phyloP scores from a whole-genome alignment of 2,329 filamentous ascomycete species.

The Colletotrichum navitas region DNA sequence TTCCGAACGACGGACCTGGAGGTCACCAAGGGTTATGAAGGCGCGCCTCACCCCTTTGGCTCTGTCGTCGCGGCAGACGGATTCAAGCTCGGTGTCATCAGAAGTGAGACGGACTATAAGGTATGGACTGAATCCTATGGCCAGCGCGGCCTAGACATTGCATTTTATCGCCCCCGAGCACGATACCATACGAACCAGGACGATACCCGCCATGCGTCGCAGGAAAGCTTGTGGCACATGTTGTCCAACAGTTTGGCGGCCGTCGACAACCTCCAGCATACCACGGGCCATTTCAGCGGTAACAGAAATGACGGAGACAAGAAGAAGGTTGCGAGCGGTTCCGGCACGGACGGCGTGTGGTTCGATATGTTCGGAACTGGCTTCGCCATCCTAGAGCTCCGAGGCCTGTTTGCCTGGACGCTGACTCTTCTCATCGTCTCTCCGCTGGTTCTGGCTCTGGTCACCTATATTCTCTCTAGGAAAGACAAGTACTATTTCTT shows the following conservation, averaged over 20 bases:
- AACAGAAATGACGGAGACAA: slow-evolving; percentile 65
- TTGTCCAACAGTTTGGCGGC: slow-evolving; percentile 85
- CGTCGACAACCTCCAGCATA: slow-evolving; percentile 76
- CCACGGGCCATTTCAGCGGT: slow-evolving; percentile 72
- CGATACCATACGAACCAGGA: slow-evolving; percentile 94
- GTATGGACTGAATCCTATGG: slow-evolving; percentile 84
- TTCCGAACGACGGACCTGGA: slow-evolving; percentile 92
- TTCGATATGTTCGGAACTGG: slow-evolving; percentile 89
- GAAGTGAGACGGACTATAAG: slow-evolving; percentile 90
- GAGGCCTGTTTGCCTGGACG: slow-evolving; percentile 89
- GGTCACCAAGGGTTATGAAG: slow-evolving; percentile 82
- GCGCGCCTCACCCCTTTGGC: slow-evolving; percentile 82
- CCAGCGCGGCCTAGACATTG: slow-evolving; percentile 86
- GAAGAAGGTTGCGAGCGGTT: slow-evolving; percentile 75
- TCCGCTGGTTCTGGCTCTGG: slow-evolving; percentile 77
- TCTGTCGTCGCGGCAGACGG: slow-evolving; percentile 86
- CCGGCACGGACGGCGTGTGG: slow-evolving; percentile 82
- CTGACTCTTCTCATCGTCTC: slow-evolving; percentile 84
- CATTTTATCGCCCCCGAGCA: slow-evolving; percentile 88
- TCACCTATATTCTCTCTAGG: slow-evolving; percentile 77
- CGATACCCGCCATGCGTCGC: slow-evolving; percentile 82
- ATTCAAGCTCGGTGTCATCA: slow-evolving; percentile 82
- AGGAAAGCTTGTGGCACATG: slow-evolving; percentile 89
- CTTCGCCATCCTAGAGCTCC: slow-evolving; percentile 83
- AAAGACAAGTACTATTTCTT: slow-evolving; percentile 92